Base-by-base conservation (phyloP, 2,329 filamentous ascomycete species). In the Ramularia endophylla region DNA sequence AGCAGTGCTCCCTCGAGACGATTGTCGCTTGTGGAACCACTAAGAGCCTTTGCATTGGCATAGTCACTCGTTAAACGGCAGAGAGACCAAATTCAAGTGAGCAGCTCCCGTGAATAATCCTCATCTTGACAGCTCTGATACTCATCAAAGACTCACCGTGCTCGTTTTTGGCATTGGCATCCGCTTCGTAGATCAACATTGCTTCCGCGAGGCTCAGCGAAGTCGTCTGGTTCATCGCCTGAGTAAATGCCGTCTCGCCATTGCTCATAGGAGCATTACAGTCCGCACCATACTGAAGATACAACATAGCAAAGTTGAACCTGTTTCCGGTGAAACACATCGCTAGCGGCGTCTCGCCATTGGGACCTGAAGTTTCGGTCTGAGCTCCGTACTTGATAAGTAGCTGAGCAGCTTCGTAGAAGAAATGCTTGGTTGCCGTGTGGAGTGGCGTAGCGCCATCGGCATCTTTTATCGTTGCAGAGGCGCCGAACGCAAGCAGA, bases 301-400 rank as follows among this genome's bases (percentile, higher is more conserved):
- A 71, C 3, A 81, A 65, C 45, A 81, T 75, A 0, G 75, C 66
- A 16, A 84, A 68, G 41, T 75, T 72, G 18, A 74, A 63, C 51
- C 76, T 76, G 54, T 74, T 72, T 34, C 72, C 69, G 2, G 67
- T 46, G 56, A 33, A 72, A 66, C 12, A 78, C 69, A 36, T 71
- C 51, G 13, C 70, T 67, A 22, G 83, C 0, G 81, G 73, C 1
- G 75, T 73, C 47, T 81, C 77, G 3, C 68, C 60, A 8, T 74
- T 70, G 0, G 69, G 59, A 1, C 68, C 65, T 1, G 66, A 60
- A 33, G 75, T 64, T 54, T 78, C 78, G 8, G 72, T 71, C 55
- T 77, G 76, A 12, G 76, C 77, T 8, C 79, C 78, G 46, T 84
- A 83, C 61, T 82, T 81, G 50, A 81, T 68, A 4, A 85, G 69